Base-by-base conservation (phyloP, 2,329 filamentous ascomycete species). In the Ophiostoma ulmi region DNA sequence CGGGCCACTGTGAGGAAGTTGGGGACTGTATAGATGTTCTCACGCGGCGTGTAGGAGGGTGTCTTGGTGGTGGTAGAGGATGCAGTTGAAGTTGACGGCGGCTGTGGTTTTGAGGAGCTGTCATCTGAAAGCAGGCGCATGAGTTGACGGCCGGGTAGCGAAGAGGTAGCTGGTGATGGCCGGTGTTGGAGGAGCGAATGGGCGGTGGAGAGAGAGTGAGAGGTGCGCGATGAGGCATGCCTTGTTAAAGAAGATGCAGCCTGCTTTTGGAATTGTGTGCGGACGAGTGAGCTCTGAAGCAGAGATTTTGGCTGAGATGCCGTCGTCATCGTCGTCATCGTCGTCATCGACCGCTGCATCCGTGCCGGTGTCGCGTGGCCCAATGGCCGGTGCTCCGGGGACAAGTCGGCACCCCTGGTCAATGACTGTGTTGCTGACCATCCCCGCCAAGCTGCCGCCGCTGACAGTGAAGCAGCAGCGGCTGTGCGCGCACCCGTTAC, bases 1-100 rank as follows among this genome's bases (percentile, higher is more conserved):
- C 95, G 91, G 1, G 93, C 92, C 75, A 94, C 89, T 1, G 95
- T 99, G 69, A 99, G 86, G 73, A 97, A 84, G 78, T 99, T 99
- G 58, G 95, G 95, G n/a, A 99, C 78, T 48, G 93, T 99, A 82
- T 97, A 97, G 77, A 99, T 97, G 78, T 99, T 93, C 81, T 99
- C 95, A 78, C 90, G 92, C 10, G 35, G 39, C 4, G 70, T 63
- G 2, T 70, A 5, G 4, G 52, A 20, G 20, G 64, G 39, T n/a
- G 41, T 22, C 35, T 52, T 64, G 26, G 65, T 17, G 68, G 17
- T 8, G 31, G 41, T 22, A 31, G 44, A 31, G 6, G 70, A 41
- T 2, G 69, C 26, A 1, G 67, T 3, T 1, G 48, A n/a, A 2
- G 67, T 3, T 1, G 48, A n/a, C 2, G 69, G 35, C 7, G 72